Evolutionary conservation across 208 protist species (phyloP), one percentile per base, ranked within the genome.

Genomic region (Trichomonas vaginalis): DNA sequence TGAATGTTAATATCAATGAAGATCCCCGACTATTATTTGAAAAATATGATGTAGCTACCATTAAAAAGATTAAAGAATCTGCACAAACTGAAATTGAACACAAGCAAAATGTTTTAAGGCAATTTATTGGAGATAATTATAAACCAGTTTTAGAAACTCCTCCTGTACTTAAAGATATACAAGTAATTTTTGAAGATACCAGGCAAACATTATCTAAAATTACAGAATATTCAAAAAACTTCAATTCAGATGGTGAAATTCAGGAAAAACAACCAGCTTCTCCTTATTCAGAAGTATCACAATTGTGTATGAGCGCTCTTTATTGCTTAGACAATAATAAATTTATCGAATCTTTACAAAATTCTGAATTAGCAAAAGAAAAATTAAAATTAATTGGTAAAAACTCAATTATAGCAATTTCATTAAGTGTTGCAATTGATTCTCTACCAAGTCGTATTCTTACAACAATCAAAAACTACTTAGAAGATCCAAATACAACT

Each of bases 51-150:
- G n/a, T 90, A 48, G 12, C 3, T 9, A 90, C 82, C 4, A 90
- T 90, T 37, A 90, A 90, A 90, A 90, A 90, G 23, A 90, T 90
- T 9, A 90, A 90, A 90, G 10, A 17, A 0, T 45, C 40, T 12
- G 82, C 82, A 35, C 10, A 48, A 23, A 35, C 35, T 48, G 82
- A 90, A 90, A 90, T 90, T 37, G 42, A 48, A 9, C 37, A 90
- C 48, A 90, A 90, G 32, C 37, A 90, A 48, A 90, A 46, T 35
- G 42, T 90, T 48, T 37, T 90, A 23, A 17, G 82, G n/a, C 37
- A 90, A 35, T 90, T 90, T 90, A 90, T 90, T 48, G 82, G 82
- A 23, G 82, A 90, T 90, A 90, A 90, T 90, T 90, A 90, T n/a
- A 17, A 37, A 27, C 82, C 82, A n/a, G 8, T 90, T n/a, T 37